Conservation (phyloP, 768 basidiomycete species). For the Lentinula sp. region DNA sequence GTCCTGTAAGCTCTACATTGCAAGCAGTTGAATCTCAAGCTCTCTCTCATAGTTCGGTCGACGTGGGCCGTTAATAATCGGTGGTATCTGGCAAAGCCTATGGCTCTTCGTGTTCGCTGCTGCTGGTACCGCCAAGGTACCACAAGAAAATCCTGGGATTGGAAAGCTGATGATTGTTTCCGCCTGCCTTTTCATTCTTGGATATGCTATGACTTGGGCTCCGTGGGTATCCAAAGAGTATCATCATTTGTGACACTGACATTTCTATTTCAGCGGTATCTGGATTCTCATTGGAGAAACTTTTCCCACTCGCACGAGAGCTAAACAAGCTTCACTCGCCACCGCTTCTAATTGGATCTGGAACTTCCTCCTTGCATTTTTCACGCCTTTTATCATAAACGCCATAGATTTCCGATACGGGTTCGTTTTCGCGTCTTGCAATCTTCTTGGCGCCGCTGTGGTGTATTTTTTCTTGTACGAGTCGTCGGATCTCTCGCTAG, state of each 20-base stretch:
- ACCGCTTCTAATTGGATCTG: slow-evolving; percentile 63
- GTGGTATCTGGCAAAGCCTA: slow-evolving; percentile 62
- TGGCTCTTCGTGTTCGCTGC: slow-evolving; percentile 74
- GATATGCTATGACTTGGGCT: slow-evolving; percentile 68
- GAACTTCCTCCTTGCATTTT: slow-evolving; percentile 72
- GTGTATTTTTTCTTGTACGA: slow-evolving; percentile 78
- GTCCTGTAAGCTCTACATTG: slow-evolving; percentile 12
- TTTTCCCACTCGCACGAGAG: slow-evolving; percentile 66
- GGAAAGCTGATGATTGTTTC: slow-evolving; percentile 63
- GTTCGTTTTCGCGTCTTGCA: slow-evolving; percentile 67
- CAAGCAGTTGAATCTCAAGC: neutral
- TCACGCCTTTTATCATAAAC: slow-evolving; percentile 65
- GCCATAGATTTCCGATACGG: slow-evolving; percentile 60
- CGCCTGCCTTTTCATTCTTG: slow-evolving; percentile 67
- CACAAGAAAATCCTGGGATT: slow-evolving; percentile 36
- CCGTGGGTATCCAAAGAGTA: slow-evolving; percentile 29
- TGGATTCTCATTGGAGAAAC: slow-evolving; percentile 80
- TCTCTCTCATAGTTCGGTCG: slow-evolving; percentile 48
- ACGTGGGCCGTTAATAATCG: slow-evolving; percentile 56
- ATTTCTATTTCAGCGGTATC: slow-evolving; percentile 34
- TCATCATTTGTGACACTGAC: neutral
- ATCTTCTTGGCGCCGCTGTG: slow-evolving; percentile 50
- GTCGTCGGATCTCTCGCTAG: slow-evolving; percentile 58
- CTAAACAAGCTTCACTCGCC: slow-evolving; percentile 64
- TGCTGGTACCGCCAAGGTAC: slow-evolving; percentile 61